Base-by-base conservation (phyloP, 208 protist genomes). In the Trypanosoma mega region DNA sequence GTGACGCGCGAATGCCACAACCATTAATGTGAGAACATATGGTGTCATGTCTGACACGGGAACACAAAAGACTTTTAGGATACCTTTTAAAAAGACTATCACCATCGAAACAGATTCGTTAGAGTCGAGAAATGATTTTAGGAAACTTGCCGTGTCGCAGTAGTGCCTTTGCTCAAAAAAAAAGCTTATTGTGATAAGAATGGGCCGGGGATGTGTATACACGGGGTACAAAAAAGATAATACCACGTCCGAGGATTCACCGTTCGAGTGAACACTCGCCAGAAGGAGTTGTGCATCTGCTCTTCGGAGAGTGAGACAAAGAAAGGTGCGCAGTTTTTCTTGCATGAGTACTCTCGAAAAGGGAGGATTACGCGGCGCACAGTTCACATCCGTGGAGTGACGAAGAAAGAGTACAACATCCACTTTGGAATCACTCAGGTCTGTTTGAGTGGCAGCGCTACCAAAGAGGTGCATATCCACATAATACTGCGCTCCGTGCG, bases 1-100 rank as follows among this genome's bases (percentile, higher is more conserved):
- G 41, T 59, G 50, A 12, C 27, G 58, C 9, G 57, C 8, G 21
- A 72, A 64, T 2, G 56, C 47, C 34, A 72, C 29, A 56, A 64
- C 43, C 55, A 72, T 64, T 18, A 72, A 24, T 9, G 65, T 64
- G 16, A 63, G 3, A 2, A 72, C 57, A 26, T 72, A 72, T 2
- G 65, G 33, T 11, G 56, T 65, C 12, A 72, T 27, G 23, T 72
- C 56, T 48, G 50, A 63, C 30, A 31, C 24, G 4, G 26, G 47
- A n/a, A 64, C 41, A 26, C 59, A 11, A 31, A 59, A 55, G 27
- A 45, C 29, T 33, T 64, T 64, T 23, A 72, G 27, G 21, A 55
- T n/a, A 9, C 33, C 27, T 36, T 72, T 64, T 31, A 72, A 36
- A 45, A 65, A 72, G 29, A 64, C 41, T 31, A 64, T 60, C 6